Evolutionary conservation across 1,284 basidiomycete species (phyloP), one percentile per base, ranked within the genome.

Genomic region (Boletus sp.): DNA sequence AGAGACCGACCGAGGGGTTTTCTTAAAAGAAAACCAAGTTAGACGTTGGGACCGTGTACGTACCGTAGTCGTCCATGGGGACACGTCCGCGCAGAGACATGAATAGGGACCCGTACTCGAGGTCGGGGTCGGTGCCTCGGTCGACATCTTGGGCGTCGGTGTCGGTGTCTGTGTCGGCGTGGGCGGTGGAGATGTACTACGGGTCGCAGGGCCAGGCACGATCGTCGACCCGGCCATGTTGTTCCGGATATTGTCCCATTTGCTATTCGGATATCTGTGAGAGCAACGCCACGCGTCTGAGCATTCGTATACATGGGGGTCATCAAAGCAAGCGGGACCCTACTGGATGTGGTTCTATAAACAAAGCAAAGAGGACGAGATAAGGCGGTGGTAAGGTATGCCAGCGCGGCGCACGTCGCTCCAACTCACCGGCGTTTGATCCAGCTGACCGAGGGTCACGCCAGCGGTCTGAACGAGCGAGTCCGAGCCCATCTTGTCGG

Each of bases 341-440:
- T 57, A 78, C 78, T 68, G 67, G 55, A 91, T 77, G 59, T 91
- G 88, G 65, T 92, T 92, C 66, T 71, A 48, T 9, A n/a, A 14
- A 32, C 27, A 27, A 46, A 5, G 8, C 13, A 10, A 14, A 6
- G 8, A n/a, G 22, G 22, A 22, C 22, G 22, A 22, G 4, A 6
- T 22, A 6, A 22, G 22, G 22, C 22, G 22, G 22, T 9, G 17
- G 35, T 37, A n/a, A 44, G 32, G 1, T 3, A 3, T 0, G 5
- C 5, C 2, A 6, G 14, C 19, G 13, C 30, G 16, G 20, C 26
- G 16, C 13, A 5, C 1, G 13, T 9, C 17, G 12, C 13, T 35
- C 33, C 10, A 2, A 46, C 59, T 44, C 41, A 69, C 71, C 58
- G 68, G 67, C 19, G 83, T 81, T 55, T 72, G 71, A 68, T 87